phyloP scores from a whole-genome alignment of 768 basidiomycete species.

The Clathrus columnatus region DNA sequence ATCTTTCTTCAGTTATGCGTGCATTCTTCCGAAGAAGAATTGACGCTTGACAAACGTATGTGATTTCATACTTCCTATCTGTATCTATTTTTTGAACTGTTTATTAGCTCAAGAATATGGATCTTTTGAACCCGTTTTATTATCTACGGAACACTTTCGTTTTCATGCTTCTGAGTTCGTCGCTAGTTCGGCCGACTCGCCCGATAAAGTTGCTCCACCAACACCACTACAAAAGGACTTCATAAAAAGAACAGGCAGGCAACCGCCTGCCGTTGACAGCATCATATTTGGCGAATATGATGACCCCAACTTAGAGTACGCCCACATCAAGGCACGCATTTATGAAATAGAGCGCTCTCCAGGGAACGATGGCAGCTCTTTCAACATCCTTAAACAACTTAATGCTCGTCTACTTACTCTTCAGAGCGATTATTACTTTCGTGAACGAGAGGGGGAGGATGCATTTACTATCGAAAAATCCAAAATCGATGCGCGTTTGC shows the following conservation, averaged over 20 bases:
- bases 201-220: too few species aligned
- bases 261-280: background rate
- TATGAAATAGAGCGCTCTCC: slow-evolving; percentile 34
- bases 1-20: slow-evolving; percentile 45
- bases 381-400: slow-evolving; percentile 28
- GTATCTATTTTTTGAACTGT: too few species aligned
- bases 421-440: slow-evolving; percentile 61
- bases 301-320: slow-evolving; percentile 57
- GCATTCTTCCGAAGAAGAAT: slow-evolving; percentile 53
- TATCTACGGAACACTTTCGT: background rate
- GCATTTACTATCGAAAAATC: slow-evolving; percentile 46
- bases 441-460: slow-evolving; percentile 54
- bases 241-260: background rate
- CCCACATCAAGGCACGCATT: slow-evolving; percentile 50
- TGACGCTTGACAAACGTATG: slow-evolving; percentile 33
- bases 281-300: slow-evolving; percentile 26
- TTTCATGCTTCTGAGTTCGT: background rate
- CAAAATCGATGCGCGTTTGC: slow-evolving; percentile 31
- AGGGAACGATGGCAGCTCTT: slow-evolving; percentile 12
- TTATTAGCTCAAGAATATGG: too few species aligned
- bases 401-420: slow-evolving; percentile 37
- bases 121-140: background rate
- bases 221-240: too few species aligned
- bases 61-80: background rate
- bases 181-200: background rate